phyloP scores from a whole-genome alignment of 148 eudicot genomes.

The Beta vulgaris region DNA sequence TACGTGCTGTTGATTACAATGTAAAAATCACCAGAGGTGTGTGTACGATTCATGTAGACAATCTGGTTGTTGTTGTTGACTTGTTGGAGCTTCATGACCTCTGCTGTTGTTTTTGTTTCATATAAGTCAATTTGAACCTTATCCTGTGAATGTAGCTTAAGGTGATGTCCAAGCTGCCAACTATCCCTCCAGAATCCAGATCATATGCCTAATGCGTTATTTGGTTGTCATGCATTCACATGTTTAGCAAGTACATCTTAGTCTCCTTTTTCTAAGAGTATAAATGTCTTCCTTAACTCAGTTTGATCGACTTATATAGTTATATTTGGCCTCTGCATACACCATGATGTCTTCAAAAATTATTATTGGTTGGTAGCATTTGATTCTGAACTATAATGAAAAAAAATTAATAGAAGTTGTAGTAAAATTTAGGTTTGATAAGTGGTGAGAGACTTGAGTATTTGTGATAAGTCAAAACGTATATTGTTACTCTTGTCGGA shows the following conservation, averaged over 20 bases:
- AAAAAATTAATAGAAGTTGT: no score
- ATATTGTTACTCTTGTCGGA: background rate
- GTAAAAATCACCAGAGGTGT: background rate
- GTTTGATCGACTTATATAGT: background rate
- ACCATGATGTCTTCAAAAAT: background rate
- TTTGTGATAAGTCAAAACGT: no score
- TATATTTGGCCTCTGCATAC: background rate
- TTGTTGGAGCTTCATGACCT: background rate
- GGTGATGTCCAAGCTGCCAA: background rate
- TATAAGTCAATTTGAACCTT: background rate
- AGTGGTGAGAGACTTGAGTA: no score
- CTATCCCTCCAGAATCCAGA: background rate
- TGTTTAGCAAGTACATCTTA: background rate
- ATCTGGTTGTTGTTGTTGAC: background rate
- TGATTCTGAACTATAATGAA: no score
- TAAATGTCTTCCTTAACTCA: background rate
- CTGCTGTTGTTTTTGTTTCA: no score
- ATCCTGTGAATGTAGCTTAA: background rate
- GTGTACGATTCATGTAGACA: background rate
- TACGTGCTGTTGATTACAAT: background rate
- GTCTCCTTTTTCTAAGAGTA: background rate
- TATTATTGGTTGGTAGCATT: background rate
- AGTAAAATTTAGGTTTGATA: no score
- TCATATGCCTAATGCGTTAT: background rate
- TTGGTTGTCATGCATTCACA: background rate